These are phyloP conservation scores for Poa pratensis DNA, from an alignment of 176 grass and related monocot genomes.

Conservation along the genomic window DNA sequence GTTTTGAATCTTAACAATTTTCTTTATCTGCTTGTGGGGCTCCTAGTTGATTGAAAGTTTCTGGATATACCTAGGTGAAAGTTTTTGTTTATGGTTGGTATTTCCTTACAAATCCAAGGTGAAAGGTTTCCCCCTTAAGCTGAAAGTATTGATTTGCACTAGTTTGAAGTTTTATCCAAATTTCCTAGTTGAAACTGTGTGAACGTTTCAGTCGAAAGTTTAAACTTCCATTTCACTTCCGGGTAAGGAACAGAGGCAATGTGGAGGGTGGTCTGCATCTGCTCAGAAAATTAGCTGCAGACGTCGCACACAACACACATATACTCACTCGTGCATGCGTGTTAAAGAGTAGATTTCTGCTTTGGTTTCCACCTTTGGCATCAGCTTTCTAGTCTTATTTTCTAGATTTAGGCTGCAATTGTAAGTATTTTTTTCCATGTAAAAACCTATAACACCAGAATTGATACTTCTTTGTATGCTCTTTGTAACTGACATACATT, in stretches of 20 bases:
- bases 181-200: background rate
- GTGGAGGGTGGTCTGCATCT: slow-evolving; percentile 1
- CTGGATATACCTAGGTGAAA: background rate
- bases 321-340: background rate
- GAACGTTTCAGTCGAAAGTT: background rate
- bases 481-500: background rate
- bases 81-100: background rate
- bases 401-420: too few species aligned
- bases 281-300: background rate
- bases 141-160: background rate
- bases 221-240: background rate
- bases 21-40: background rate
- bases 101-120: background rate
- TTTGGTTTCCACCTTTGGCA: too few species aligned
- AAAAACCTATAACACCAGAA: background rate
- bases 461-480: background rate
- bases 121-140: background rate
- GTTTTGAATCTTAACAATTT: background rate
- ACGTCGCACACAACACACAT: background rate
- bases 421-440: background rate
- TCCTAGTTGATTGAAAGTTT: background rate
- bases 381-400: too few species aligned
- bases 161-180: background rate
- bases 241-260: background rate
- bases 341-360: background rate